Conservation (phyloP, 768 basidiomycete species). For the Mycena kentingensis region DNA sequence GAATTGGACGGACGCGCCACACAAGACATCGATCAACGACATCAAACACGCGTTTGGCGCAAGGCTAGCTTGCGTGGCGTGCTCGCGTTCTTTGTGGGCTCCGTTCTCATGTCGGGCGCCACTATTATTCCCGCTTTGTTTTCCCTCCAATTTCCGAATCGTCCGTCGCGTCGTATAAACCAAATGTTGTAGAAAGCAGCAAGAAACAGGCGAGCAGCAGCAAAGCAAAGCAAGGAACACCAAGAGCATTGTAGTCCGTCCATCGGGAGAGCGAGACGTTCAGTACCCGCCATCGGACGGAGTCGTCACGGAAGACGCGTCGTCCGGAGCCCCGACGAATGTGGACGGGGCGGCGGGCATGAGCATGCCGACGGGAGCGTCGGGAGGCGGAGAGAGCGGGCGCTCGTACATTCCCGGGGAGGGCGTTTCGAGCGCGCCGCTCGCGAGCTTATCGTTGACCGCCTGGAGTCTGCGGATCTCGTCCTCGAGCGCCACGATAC, state of each 20-base stretch:
- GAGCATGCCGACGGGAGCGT: slow-evolving; percentile 48
- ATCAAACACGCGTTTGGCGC: slow-evolving; percentile 23
- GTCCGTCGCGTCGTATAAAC: slow-evolving; percentile 9
- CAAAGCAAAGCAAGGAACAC: slow-evolving; percentile 37
- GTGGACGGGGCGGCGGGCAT: slow-evolving; percentile 48
- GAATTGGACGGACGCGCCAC: slow-evolving; percentile 3
- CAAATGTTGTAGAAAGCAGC: slow-evolving; percentile 26
- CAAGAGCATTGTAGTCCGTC: slow-evolving; percentile 19
- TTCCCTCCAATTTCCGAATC: not conserved
- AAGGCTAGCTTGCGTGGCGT: slow-evolving; percentile 10
- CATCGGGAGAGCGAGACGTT: slow-evolving; percentile 19
- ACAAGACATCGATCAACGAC: slow-evolving; percentile 22
- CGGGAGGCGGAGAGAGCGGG: slow-evolving; percentile 68
- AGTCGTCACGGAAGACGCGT: slow-evolving; percentile 40
- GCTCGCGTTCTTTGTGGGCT: not conserved
- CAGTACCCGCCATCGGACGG: slow-evolving; percentile 52
- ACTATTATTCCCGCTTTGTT: not conserved
- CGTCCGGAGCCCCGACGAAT: slow-evolving; percentile 38
- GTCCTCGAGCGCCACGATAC: slow-evolving; percentile 63
- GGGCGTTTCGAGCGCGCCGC: slow-evolving; percentile 57
- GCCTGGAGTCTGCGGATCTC: slow-evolving; percentile 72
- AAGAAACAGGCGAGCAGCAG: slow-evolving; percentile 31
- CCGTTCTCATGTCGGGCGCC: not conserved
- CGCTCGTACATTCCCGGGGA: slow-evolving; percentile 55
- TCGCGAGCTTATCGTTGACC: slow-evolving; percentile 83